Evolutionary conservation across 768 basidiomycete genomes (phyloP).

Genomic region (Mycena latifolia): DNA sequence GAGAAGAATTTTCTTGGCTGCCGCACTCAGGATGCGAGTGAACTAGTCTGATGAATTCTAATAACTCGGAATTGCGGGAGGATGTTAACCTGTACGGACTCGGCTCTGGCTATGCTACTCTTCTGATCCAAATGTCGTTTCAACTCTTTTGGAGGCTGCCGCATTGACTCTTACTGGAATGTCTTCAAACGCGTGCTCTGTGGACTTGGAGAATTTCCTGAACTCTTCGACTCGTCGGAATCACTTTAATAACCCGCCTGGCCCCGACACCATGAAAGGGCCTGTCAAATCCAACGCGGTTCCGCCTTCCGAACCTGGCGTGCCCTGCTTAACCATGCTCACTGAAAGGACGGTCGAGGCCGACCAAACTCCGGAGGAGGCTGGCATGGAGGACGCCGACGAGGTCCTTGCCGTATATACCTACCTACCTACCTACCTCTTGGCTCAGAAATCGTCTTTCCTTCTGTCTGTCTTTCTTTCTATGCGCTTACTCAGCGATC

Average conservation of each 20-base stretch:
- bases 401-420: slow-evolving; percentile 81
- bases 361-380: slow-evolving; percentile 88
- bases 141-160: too few relatives aligned
- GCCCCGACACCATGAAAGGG: slow-evolving; percentile 57
- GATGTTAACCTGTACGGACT: too few relatives aligned
- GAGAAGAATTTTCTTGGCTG: too few relatives aligned
- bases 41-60: too few relatives aligned
- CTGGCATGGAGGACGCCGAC: slow-evolving; percentile 89
- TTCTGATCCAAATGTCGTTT: too few relatives aligned
- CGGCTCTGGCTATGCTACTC: too few relatives aligned
- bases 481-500: too few relatives aligned
- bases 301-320: slow-evolving; percentile 54
- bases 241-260: slow-evolving; percentile 25
- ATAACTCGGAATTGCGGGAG: too few relatives aligned
- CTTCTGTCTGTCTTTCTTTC: too few relatives aligned
- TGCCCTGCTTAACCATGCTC: slow-evolving; percentile 65
- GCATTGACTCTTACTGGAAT: too few relatives aligned
- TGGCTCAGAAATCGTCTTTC: too few relatives aligned
- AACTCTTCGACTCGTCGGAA: neutral
- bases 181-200: neutral
- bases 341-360: slow-evolving; percentile 83
- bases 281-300: slow-evolving; percentile 64
- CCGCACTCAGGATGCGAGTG: too few relatives aligned
- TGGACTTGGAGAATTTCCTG: neutral
- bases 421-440: neutral